Evolutionary conservation across 2,329 filamentous ascomycete genomes (phyloP), one percentile per base, ranked within the genome.

Genomic region (Aureobasidium sp.): DNA sequence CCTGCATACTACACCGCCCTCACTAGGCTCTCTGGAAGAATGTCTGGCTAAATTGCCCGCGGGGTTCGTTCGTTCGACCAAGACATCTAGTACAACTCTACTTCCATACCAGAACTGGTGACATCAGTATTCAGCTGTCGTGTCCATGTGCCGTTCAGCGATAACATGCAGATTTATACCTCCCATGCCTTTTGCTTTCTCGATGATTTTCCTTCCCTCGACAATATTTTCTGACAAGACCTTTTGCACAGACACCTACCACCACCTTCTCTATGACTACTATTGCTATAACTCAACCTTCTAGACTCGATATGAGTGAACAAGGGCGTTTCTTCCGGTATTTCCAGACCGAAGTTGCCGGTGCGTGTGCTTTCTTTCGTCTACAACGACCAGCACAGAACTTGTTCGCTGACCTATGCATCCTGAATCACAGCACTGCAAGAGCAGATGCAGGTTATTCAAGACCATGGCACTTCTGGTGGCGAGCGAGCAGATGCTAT

Each of bases 401-500:
- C 8, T 34, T 12, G 13, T 44, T 44, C 57, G 55, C 48, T 63
- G 43, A 65, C 55, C 26, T 52, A 32, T 46, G 56, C 51, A 37
- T 39, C 7, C 27, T 26, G 26, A 15, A 9, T 1, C 24, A 15
- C 69, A 94, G 91, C 82, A 57, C 81, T 97, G 15, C 87, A 92
- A 73, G 83, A 89, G 66, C 83, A 89, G 67, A 92, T 97, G 75
- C 80, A 82, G 57, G 81, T 83, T 59, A 82, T 97, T 1, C 78
- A 82, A 26, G 81, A 83, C 53, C 80, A 85, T 26, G 81, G 87
- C 15, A 73, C 83, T 13, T 76, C 87, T 1, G 88, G 83, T 51
- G 88, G 88, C 64, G 90, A 94, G 74, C 87, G 90, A 47, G 84
- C 88, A 65, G 87, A 93, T 72, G 90, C 90, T 57, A 85, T 89